Base-by-base conservation (phyloP, 2,329 filamentous ascomycete genomes). In the Dactylellina parvicollis region DNA sequence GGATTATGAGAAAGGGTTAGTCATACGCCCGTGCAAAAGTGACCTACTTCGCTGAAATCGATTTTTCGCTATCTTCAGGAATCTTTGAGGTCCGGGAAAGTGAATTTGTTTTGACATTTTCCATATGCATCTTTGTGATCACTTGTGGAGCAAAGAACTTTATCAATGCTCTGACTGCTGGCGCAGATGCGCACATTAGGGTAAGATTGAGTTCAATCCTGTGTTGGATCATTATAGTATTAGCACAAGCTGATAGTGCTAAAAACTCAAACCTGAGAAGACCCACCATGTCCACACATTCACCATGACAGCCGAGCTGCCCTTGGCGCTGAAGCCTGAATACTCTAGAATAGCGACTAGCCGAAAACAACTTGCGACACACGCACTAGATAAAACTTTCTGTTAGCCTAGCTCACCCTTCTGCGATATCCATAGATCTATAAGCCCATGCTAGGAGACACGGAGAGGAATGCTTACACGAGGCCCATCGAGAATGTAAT, bases 121-220 rank as follows among this genome's bases (percentile, higher is more conserved):
- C n/a, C n/a, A n/a, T n/a, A n/a, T n/a, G n/a, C n/a, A n/a, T n/a
- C n/a, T n/a, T n/a, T n/a, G 20, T 28, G 12, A 49, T 26, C 2
- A 49, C 18, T 16, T 18, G 20, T 18, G 46, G 46, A 7, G 24
- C 24, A 26, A 28, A 49, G 16, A 49, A 49, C 12, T 28, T 49
- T 12, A 49, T 30, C 14, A 65, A 34, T 7, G 60, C 60, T 22
- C 60, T 26, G 10, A 65, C 34, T 22, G 47, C 47, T 20, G 60
- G 60, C 12, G 60, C 60, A 9, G 46, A 65, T 9, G 38, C 60
- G 10, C 60, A 65, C 8, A 65, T 47, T 5, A 65, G 44, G 26
- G 60, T 44, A 8, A 55, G 34, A 20, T 65, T 65, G 3, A 65
- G 32, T n/a, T 65, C 60, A 40, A 65, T 56, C 3, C 60, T 65